Evolutionary conservation across 1,139 yeast genomes (phyloP), one percentile per base, ranked within the genome.

Genomic region (Tardiomyces digboiensis): DNA sequence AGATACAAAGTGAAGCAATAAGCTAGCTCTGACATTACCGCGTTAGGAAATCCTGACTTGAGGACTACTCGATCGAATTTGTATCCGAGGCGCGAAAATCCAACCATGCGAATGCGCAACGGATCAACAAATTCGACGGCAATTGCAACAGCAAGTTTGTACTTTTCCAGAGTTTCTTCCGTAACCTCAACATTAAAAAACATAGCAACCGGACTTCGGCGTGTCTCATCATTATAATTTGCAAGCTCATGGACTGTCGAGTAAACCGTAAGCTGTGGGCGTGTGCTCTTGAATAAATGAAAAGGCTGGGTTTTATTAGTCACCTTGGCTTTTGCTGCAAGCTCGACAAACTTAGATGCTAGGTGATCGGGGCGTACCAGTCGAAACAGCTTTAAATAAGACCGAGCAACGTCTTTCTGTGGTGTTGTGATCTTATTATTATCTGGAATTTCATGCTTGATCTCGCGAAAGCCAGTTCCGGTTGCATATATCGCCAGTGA

Each of bases 231-330:
- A 12, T 62, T 61, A 55, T 87, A 88, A 1, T 76, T 72, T 1
- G 68, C 61, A 3, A 69, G 55, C 52, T 82, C 93, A 57, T 89
- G 96, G 1, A 95, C 97, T 0, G 95, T 80, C 14, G 84, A 80
- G 60, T 78, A 88, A 1, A 82, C 58, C 5, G 73, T 68, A 20
- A 78, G 59, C n/a, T 69, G 70, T 40, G 68, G 66, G 8, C 57
- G 52, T 7, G 47, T 39, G 14, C 66, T 63, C 53, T 75, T 78
- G 67, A 89, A 89, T 29, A 89, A 66, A 65, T 89, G 97, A 62
- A 89, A 87, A 2, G 96, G 89, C 44, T 87, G 84, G 2, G 80
- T 74, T 56, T 89, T 89, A 58, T 80, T 78, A 46, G 88, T 66
- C 29, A 89, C 78, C 52, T 78, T 80, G 0, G 96, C 88, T 59